Evolutionary conservation across 2,329 filamentous ascomycete species (phyloP), one percentile per base, ranked within the genome.

Genomic region (Phialemoniopsis sp.): DNA sequence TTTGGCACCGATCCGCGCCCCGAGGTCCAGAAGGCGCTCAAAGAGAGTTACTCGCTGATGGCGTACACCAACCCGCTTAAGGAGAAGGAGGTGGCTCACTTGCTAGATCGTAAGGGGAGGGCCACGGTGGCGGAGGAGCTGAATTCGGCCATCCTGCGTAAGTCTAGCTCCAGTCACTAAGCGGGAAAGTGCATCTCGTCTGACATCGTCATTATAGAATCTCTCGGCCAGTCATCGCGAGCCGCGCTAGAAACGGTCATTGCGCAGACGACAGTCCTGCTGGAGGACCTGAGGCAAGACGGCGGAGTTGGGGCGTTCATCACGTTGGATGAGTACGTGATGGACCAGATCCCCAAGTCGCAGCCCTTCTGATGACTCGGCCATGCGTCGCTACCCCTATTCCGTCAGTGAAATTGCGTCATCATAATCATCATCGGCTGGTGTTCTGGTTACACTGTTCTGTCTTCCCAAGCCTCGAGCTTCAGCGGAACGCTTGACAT

Each of bases 101-200:
- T 96, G 43, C 68, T 98, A 41, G 87, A 95, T 52, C 72, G 77
- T 30, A 78, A 76, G 38, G 89, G 87, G 2, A 73, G 93, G 32
- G 78, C 82, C 14, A 73, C 80, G 14, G 88, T 97, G 31, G 90
- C 90, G 8, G 93, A 98, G 66, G 90, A 95, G 60, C 70, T 98
- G 41, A 97, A 97, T 62, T 87, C 88, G 44, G 90, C 89, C 34
- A 95, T 98, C 52, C 63, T 98, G 44, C 81, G 89, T 95, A 68
- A 67, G 82, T 73, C 36, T 39, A 40, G 33, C n/a, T 39, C 13
- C 19, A 42, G 38, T 10, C 13, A 18, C 17, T 13, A 16, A 5
- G 21, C 7, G 28, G 18, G 17, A 34, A 4, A 17, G 14, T 32
- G n/a, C 5, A 19, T 29, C 15, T 18, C n/a, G 13, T 39, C 54